Evolutionary conservation across 2,329 filamentous ascomycete species (phyloP), one percentile per base, ranked within the genome.

Genomic region (Penicillium decumbens): DNA sequence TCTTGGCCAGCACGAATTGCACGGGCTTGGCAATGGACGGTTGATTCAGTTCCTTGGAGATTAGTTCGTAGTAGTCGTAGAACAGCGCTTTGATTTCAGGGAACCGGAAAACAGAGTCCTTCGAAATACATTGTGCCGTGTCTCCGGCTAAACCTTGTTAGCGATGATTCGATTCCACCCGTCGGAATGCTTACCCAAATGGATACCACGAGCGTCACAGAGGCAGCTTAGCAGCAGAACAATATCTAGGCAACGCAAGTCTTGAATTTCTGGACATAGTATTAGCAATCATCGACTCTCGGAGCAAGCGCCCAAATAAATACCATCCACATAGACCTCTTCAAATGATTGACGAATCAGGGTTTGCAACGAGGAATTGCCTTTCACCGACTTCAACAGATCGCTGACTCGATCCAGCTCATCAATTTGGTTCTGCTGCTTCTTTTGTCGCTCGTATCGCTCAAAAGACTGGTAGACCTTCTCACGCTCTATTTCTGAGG

Each of bases 61-160:
- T 35, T 35, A 40, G 23, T 4, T 55, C 47, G 47, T 65, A 67
- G 33, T 64, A 56, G 9, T 64, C 49, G 30, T 57, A 63, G 27
- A 69, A 65, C 9, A 65, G 38, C 4, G 53, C 55, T 47, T 67
- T 68, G 6, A 67, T 45, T 38, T 69, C 66, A 6, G 59, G 53
- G 32, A 69, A 68, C 0, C 66, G 56, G 30, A 69, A 69, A 1
- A 58, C 65, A 1, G 65, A 65, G 40, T 69, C 66, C 29, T 65
- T 62, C 1, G 65, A 67, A 25, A 69, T 68, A 13, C 60, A 64
- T 49, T 69, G 66, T 0, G 66, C 66, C 2, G 65, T 68, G 45
- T 69, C 66, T 1, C 66, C 66, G 23, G 65, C 55, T 57, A 32
- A 13, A n/a, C 5, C 10, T 27, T 9, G 8, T 45, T 24, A 41